A percentile compares a stretch with the other conserved stretches of the same genome.
These are phyloP conservation scores for Sphaerulina musiva DNA, from an alignment of 2,329 filamentous ascomycete species.

Conservation along the genomic window DNA sequence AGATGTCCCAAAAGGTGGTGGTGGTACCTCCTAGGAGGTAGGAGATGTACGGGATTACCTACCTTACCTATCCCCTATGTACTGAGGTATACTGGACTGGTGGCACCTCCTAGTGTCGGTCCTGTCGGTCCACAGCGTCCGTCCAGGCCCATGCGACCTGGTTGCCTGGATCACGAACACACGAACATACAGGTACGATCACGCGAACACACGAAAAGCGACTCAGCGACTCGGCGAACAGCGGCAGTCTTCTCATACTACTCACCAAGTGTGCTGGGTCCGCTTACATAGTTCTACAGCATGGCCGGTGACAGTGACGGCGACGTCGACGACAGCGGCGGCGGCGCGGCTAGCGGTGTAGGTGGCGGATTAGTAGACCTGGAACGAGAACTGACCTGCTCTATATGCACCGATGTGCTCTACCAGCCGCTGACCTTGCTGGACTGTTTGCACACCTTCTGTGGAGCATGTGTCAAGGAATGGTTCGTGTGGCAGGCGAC, in stretches of 20 bases:
- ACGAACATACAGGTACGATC: too few species aligned
- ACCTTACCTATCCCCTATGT: too few species aligned
- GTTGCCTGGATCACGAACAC: too few species aligned
- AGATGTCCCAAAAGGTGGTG: too few species aligned
- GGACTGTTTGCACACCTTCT: conserved; percentile 61
- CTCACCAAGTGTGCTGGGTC: neutral
- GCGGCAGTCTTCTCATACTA: neutral
- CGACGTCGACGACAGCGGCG: conserved; percentile 14
- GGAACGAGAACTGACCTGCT: conserved; percentile 86
- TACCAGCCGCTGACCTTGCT: conserved; percentile 37
- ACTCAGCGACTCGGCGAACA: neutral
- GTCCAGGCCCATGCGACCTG: too few species aligned
- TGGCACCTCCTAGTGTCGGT: too few species aligned
- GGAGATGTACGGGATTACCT: too few species aligned
- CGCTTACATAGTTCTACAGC: neutral
- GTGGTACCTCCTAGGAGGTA: too few species aligned
- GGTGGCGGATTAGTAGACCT: conserved; percentile 49
- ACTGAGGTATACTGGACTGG: too few species aligned
- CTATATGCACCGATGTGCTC: conserved; percentile 86
- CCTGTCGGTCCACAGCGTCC: too few species aligned
- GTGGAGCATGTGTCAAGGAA: conserved; percentile 88
- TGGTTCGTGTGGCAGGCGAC: conserved; percentile 83
- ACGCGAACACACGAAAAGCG: too few species aligned
- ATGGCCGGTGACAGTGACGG: neutral
- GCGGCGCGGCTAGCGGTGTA: neutral